A percentile compares a stretch with the other conserved stretches of the same genome.
Evolutionary conservation across 805 yeast genomes (phyloP).

Genomic region (Saturnispora zaruensis): DNA sequence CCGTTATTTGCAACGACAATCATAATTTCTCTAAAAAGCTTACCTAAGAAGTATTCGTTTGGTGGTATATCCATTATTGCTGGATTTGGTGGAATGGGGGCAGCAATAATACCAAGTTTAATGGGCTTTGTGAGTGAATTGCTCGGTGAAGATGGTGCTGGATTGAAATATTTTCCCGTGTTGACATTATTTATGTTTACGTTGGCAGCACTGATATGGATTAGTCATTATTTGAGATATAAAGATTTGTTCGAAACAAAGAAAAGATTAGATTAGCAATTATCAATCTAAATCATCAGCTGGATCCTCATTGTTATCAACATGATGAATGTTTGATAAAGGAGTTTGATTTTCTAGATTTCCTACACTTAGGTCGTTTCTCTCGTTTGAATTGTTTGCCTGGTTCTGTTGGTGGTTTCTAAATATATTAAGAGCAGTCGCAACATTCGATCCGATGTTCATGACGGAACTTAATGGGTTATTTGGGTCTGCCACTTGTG

Average conservation of each 20-base stretch:
- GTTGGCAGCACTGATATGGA: conserved; percentile 23
- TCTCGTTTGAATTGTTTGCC: neutral
- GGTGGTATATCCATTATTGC: conserved; percentile 67
- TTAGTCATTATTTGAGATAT: conserved; percentile 18
- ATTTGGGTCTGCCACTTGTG: neutral
- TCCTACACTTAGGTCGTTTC: neutral
- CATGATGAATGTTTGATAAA: neutral
- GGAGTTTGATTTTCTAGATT: neutral
- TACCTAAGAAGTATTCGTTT: conserved; percentile 55
- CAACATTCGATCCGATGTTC: conserved; percentile 4
- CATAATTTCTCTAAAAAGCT: conserved; percentile 49
- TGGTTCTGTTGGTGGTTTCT: neutral
- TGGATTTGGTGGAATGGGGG: conserved; percentile 77
- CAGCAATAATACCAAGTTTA: conserved; percentile 63
- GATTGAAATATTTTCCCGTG: conserved; percentile 26
- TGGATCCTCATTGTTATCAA: neutral
- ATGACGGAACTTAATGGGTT: neutral
- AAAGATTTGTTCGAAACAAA: conserved; percentile 14
- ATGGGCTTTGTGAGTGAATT: conserved; percentile 42
- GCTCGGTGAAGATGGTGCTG: conserved; percentile 23
- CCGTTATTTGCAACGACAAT: conserved; percentile 63
- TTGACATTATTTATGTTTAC: conserved; percentile 18
- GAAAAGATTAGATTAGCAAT: conserved; percentile 8
- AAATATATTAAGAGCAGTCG: neutral
- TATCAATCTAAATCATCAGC: neutral